Base-by-base conservation (phyloP, 169 alveolate species). In the Plasmodium vivax region DNA sequence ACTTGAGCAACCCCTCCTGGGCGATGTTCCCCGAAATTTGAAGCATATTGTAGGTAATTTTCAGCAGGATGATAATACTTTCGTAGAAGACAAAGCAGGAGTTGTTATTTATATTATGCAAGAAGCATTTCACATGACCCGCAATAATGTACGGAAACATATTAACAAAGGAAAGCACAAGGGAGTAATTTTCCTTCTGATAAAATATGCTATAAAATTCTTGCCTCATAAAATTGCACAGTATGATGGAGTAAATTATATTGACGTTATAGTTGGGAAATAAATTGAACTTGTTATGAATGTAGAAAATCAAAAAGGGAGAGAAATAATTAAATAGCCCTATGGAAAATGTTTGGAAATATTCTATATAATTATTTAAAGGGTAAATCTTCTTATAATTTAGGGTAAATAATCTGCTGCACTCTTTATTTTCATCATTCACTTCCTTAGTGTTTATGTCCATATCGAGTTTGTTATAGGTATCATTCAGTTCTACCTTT, bases 71-170 rank as follows among this genome's bases (percentile, higher is more conserved):
- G 73, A 90, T 90, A 58, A 90, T 79, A 41, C 94, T 90, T 62
- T 90, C 94, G 75, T 90, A 90, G 45, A 80, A 90, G 43, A 90
- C 83, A 80, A 90, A 90, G 51, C 85, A 90, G 7, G 94, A 80
- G 54, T 80, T 90, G 51, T 90, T 90, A 62, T 62, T 90, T 80
- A 90, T 68, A 71, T 90, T 90, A 80, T 90, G 51, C 30, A 90
- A 56, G 82, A 90, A 90, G 77, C 94, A 90, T 90, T 90, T 90
- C 8, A 90, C 47, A 51, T 90, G 94, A 19, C 54, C 47, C 72
- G 94, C 94, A 62, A 90, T 58, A 38, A 90, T 90, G 73, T 90
- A 90, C 2, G 94, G 94, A 47, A 90, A 90, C 94, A 80, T 90
- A 90, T 90, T 90, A 79, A 90, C 23, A 58, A 90, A 90, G n/a